Percentiles rank a stretch among this genome's conserved stretches.
These are phyloP conservation scores for Trichosporon sp. DNA, from an alignment of 1,284 basidiomycete genomes.

Conservation along the genomic window DNA sequence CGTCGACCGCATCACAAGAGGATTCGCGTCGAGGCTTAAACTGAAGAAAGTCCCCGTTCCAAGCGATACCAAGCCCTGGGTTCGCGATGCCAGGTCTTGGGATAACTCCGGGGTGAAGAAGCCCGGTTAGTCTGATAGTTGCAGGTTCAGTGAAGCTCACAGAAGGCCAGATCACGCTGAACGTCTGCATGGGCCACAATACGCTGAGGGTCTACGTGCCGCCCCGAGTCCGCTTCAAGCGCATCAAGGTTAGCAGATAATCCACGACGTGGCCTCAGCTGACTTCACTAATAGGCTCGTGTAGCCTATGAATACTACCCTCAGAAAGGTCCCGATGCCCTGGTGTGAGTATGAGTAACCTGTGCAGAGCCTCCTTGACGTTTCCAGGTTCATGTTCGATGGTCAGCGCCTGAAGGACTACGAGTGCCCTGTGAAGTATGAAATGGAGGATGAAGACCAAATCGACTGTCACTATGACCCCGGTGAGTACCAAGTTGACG, in stretches of 20 bases:
- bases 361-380: neutral
- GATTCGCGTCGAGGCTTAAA: too few species aligned
- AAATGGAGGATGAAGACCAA: neutral
- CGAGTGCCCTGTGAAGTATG: neutral
- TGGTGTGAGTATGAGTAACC: neutral
- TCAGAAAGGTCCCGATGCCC: neutral
- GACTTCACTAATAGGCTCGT: neutral
- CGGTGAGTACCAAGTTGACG: neutral
- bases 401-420: neutral
- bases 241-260: neutral
- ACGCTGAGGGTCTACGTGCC: neutral
- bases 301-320: neutral
- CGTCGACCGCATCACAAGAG: too few species aligned
- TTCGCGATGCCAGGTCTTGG: too few species aligned
- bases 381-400: neutral
- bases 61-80: too few species aligned
- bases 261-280: neutral
- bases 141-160: too few species aligned
- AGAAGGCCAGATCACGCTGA: neutral
- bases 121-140: too few species aligned
- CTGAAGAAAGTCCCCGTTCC: too few species aligned
- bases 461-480: neutral
- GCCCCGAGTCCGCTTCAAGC: neutral
- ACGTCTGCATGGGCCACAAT: neutral
- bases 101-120: too few species aligned